A percentile compares a stretch with the other conserved stretches of the same genome.
Conservation (phyloP, 768 basidiomycete species). For the Lactarius trivialis region DNA sequence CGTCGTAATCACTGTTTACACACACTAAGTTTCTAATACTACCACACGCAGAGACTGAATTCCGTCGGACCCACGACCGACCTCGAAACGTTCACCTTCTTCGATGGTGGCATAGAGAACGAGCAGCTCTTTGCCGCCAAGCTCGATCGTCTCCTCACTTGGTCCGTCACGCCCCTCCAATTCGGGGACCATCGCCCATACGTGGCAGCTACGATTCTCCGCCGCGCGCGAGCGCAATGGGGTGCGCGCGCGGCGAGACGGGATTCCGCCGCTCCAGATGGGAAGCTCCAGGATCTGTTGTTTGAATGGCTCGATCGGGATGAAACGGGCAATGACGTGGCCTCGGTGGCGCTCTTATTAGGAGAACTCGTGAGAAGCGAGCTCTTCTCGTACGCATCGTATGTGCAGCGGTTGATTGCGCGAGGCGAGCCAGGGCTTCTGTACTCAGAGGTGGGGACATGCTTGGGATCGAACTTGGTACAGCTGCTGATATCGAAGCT, state of each 20-base stretch:
- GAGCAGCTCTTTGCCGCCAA: conserved; percentile 49
- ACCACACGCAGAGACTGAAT: conserved; percentile 53
- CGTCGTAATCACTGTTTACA: neutral
- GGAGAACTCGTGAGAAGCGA: conserved; percentile 65
- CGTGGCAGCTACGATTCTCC: conserved; percentile 64
- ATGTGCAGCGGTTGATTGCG: conserved; percentile 76
- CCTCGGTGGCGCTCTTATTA: conserved; percentile 58
- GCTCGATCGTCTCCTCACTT: conserved; percentile 67
- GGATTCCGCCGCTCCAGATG: conserved; percentile 51
- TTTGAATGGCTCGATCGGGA: conserved; percentile 81
- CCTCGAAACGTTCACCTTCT: conserved; percentile 51
- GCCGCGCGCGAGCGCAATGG: conserved; percentile 53
- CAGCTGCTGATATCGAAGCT: neutral
- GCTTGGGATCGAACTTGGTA: neutral
- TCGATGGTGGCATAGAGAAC: conserved; percentile 38
- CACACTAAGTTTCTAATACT: neutral
- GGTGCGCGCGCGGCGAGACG: conserved; percentile 58
- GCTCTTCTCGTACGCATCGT: conserved; percentile 66
- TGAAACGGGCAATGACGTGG: conserved; percentile 47
- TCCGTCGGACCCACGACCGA: conserved; percentile 64
- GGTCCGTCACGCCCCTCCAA: conserved; percentile 75
- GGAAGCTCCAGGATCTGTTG: conserved; percentile 65
- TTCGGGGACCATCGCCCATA: conserved; percentile 78
- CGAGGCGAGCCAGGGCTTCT: conserved; percentile 63
- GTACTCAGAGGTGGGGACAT: conserved; percentile 41